These are phyloP conservation scores for Guyanaporus albipodus DNA, from an alignment of 768 basidiomycete species.

Conservation along the genomic window DNA sequence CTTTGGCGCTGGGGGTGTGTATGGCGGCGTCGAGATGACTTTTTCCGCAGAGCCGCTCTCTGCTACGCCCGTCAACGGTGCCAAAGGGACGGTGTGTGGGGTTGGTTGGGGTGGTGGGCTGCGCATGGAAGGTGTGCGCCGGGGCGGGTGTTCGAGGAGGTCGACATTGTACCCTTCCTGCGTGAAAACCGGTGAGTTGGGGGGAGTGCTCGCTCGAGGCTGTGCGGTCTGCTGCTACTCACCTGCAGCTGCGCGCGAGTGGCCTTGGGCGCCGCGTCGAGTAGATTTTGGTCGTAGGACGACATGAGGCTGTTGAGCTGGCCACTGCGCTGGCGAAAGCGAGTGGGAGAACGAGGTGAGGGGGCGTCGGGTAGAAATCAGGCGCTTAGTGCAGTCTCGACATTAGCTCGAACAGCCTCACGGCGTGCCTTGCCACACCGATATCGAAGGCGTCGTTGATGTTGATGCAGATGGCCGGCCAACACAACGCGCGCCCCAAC, in stretches of 20 bases:
- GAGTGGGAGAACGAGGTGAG: too few relatives aligned
- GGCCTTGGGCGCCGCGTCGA: constrained; percentile 38
- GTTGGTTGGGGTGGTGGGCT: constrained; percentile 13
- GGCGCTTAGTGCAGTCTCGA: constrained; percentile 10
- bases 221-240: constrained; percentile 26
- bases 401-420: constrained; percentile 22
- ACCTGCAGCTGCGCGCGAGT: constrained; percentile 44
- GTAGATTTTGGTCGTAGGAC: constrained; percentile 39
- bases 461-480: too few relatives aligned
- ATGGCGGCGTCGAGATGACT: not conserved
- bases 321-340: not conserved
- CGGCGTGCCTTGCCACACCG: constrained; percentile 17
- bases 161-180: constrained; percentile 56
- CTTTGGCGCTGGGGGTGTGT: constrained; percentile 1
- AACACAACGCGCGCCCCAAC: too few relatives aligned
- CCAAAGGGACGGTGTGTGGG: constrained; percentile 10
- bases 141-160: constrained; percentile 32
- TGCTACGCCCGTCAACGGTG: constrained; percentile 4
- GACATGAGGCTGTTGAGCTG: constrained; percentile 19
- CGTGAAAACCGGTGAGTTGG: not conserved
- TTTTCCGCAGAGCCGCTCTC: constrained; percentile 16
- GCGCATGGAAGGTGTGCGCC: constrained; percentile 22
- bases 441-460: not conserved
- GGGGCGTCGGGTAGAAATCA: constrained; percentile 12
- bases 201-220: not conserved